Percentiles rank a stretch among this genome's conserved stretches.
Evolutionary conservation across 2,329 filamentous ascomycete genomes (phyloP).

Genomic region (Ophiosphaerella korrae): DNA sequence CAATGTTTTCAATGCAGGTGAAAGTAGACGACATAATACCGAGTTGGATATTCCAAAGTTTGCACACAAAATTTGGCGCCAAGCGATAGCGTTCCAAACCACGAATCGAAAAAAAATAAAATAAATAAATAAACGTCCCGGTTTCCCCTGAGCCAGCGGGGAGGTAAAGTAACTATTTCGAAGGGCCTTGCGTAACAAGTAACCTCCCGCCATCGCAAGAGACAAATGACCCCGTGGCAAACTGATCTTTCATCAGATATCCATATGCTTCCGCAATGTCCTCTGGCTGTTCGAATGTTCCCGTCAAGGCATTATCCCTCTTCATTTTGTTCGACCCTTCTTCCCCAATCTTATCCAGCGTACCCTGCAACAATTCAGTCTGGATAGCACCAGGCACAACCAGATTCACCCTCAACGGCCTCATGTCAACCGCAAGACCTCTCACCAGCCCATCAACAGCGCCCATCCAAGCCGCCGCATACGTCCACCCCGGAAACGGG

Average conservation of each 20-base stretch:
- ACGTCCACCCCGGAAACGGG: slow-evolving; percentile 42
- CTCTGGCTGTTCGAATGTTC: slow-evolving; percentile 29
- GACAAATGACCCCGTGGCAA: slow-evolving; percentile 44
- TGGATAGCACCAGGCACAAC: slow-evolving; percentile 50
- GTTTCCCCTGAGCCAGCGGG: too few relatives aligned
- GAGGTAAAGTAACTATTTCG: not conserved
- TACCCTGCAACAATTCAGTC: slow-evolving; percentile 47
- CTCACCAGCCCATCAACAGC: slow-evolving; percentile 41
- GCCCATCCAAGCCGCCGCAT: slow-evolving; percentile 31
- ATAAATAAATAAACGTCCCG: too few relatives aligned
- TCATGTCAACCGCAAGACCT: slow-evolving; percentile 50
- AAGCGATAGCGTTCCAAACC: too few relatives aligned
- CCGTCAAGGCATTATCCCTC: slow-evolving; percentile 26
- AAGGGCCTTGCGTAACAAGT: slow-evolving; percentile 11
- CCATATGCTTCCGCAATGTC: slow-evolving; percentile 54
- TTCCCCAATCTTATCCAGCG: slow-evolving; percentile 18
- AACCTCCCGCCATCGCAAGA: slow-evolving; percentile 47
- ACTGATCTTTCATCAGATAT: slow-evolving; percentile 52
- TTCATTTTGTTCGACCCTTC: slow-evolving; percentile 20
- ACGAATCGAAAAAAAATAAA: too few relatives aligned
- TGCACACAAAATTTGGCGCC: too few relatives aligned
- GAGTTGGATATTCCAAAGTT: too few relatives aligned
- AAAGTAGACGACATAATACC: too few relatives aligned
- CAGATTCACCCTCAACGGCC: slow-evolving; percentile 50
- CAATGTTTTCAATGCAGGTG: too few relatives aligned